Evolutionary conservation across 164 flowering plant genomes (phyloP), one percentile per base, ranked within the genome.

Genomic region (Tinospora cordifolia): DNA sequence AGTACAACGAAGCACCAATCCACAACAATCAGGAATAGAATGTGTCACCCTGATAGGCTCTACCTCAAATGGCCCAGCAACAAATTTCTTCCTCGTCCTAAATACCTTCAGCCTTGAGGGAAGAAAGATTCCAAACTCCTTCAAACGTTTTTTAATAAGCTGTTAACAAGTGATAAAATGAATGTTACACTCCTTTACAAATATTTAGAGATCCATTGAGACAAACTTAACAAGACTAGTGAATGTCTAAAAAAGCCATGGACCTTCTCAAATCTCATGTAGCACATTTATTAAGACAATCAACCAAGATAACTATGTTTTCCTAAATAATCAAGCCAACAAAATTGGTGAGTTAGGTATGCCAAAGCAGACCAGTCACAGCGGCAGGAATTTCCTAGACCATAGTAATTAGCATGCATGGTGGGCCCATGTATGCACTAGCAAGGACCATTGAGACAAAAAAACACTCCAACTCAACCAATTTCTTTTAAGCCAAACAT

Each of bases 1-100:
- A 75, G 85, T 65, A 80, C 98, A 94, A 6, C 99, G 98, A 66
- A 94, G 90, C 62, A 94, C 97, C 79, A 94, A 76, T 67, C 99
- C 99, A 80, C 85, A 89, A 78, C 97, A 94, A 84, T 94, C 99
- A 71, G 99, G 99, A 76, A 94, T 94, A 68, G 99, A 92, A 87
- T 94, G 99, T 62, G 98, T 94, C 22, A 94, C 99, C 75, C 88
- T 85, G 30, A 94, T 84, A 51, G 99, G 98, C 79, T 94, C 98
- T 70, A 90, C 79, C 76, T 94, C 99, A 77, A 94, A 94, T 70
- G 99, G 98, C 24, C 99, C 99, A 36, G 99, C 98, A 69, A 40
- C 69, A 71, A 94, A 94, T 79, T 71, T 92, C 77, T 75, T 92
- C 80, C 75, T 87, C 21, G 83, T 87, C 76, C 74, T 83, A 79